Conservation (phyloP, 2,329 filamentous ascomycete genomes). For the Xylaria sp. region DNA sequence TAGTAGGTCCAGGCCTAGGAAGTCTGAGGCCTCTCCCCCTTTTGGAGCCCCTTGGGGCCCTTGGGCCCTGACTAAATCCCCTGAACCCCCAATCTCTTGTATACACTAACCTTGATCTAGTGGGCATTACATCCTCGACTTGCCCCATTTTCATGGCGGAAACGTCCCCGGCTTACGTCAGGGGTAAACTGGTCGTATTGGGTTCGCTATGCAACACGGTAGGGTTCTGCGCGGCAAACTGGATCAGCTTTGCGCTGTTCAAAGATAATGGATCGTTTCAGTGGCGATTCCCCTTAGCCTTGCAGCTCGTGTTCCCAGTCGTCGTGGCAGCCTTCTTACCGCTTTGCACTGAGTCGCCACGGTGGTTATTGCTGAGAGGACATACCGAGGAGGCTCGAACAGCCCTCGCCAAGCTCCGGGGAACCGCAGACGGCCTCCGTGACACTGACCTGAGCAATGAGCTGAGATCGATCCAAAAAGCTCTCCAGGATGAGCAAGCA, state of each 20-base stretch:
- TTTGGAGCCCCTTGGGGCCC: slow-evolving; percentile 7
- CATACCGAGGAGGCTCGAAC: slow-evolving; percentile 35
- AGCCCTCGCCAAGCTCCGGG: slow-evolving; percentile 31
- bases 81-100: slow-evolving; percentile 1
- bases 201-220: slow-evolving; percentile 26
- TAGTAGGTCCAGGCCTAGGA: slow-evolving; percentile 44
- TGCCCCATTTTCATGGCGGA: slow-evolving; percentile 45
- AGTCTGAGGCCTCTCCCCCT: background rate
- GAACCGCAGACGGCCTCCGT: slow-evolving; percentile 24
- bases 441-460: slow-evolving; percentile 28
- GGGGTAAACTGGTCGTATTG: slow-evolving; percentile 39
- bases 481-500: slow-evolving; percentile 35
- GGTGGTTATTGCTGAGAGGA: slow-evolving; percentile 33
- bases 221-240: slow-evolving; percentile 37
- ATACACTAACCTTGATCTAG: slow-evolving; percentile 15
- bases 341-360: slow-evolving; percentile 40
- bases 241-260: slow-evolving; percentile 46
- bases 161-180: slow-evolving; percentile 37
- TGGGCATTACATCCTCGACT: slow-evolving; percentile 30
- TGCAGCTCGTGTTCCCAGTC: slow-evolving; percentile 49
- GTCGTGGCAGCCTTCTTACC: slow-evolving; percentile 35
- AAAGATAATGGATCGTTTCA: slow-evolving; percentile 39
- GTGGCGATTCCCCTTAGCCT: slow-evolving; percentile 50
- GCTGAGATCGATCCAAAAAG: slow-evolving; percentile 36
- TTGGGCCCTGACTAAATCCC: slow-evolving; percentile 4